Percentiles rank a stretch among this genome's conserved stretches.
Conservation (phyloP, 139 green algal species). For the Parachlorella kessleri region DNA sequence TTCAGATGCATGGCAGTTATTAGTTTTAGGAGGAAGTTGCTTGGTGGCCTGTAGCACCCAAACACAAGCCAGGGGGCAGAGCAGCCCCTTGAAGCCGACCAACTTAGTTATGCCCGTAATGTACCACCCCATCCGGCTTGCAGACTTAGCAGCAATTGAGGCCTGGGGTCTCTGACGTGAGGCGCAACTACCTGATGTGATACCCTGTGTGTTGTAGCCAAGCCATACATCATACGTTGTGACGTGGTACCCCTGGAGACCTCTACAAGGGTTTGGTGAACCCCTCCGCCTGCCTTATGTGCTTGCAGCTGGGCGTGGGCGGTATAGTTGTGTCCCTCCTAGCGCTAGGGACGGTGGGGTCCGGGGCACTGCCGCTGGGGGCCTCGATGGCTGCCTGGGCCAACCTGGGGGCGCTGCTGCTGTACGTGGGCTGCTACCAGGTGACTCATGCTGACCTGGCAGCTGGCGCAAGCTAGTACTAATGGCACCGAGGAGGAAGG, state of each 20-base stretch:
- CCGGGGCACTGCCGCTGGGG: conserved; percentile 20
- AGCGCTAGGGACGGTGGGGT: conserved; percentile 42
- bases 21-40: no score
- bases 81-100: no score
- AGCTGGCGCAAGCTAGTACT: no score
- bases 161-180: not conserved
- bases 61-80: no score
- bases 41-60: no score
- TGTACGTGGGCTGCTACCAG: conserved; percentile 94
- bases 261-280: no score
- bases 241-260: no score
- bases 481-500: no score
- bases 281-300: not conserved
- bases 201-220: no score
- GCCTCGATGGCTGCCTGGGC: conserved; percentile 34
- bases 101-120: not conserved
- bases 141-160: not conserved
- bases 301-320: conserved; percentile 56
- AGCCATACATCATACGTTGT: no score
- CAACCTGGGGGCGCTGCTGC: conserved; percentile 77
- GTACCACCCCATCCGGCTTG: not conserved
- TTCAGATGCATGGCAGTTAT: not conserved
- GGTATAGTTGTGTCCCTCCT: conserved; percentile 72
- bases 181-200: no score
- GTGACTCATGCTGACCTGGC: conserved; percentile 29